Percentiles rank a stretch among this genome's conserved stretches.
Evolutionary conservation across 2,329 filamentous ascomycete genomes (phyloP).

Genomic region (Aspergillus fumigatiaffinis): DNA sequence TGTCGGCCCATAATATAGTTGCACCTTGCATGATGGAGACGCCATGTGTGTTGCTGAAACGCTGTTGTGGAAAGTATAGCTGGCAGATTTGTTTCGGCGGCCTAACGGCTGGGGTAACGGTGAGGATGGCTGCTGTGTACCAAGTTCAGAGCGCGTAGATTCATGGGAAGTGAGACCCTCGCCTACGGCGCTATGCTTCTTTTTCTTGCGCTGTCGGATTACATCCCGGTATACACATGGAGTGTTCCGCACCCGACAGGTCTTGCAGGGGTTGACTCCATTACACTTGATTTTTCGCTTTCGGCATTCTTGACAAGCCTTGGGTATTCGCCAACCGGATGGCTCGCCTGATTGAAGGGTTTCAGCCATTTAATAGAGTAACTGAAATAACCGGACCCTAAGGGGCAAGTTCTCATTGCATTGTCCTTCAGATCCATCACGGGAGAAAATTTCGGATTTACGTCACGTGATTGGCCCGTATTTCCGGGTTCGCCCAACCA

Average conservation of each 20-base stretch:
- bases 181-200: conserved; percentile 15
- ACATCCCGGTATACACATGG: conserved; percentile 37
- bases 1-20: conserved; percentile 47
- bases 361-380: conserved; percentile 23
- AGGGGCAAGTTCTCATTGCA: neutral
- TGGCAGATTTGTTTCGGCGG: conserved; percentile 18
- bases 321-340: conserved; percentile 33
- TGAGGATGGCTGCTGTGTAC: conserved; percentile 13
- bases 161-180: conserved; percentile 1
- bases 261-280: conserved; percentile 38
- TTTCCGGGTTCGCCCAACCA: conserved; percentile 1
- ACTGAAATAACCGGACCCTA: neutral
- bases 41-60: conserved; percentile 47
- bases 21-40: conserved; percentile 42
- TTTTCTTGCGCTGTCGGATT: conserved; percentile 34
- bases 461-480: conserved; percentile 9
- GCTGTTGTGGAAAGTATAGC: conserved; percentile 36
- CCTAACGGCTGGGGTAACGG: conserved; percentile 10
- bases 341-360: conserved; percentile 11
- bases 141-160: conserved; percentile 11
- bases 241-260: conserved; percentile 30
- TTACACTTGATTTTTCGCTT: conserved; percentile 41
- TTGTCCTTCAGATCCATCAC: neutral
- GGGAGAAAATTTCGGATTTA: conserved; percentile 9
- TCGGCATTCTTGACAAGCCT: conserved; percentile 41